Percentiles rank a stretch among this genome's conserved stretches.
These are phyloP conservation scores for Xerocomus amazonicus DNA, from an alignment of 1,284 basidiomycete genomes.

Conservation along the genomic window DNA sequence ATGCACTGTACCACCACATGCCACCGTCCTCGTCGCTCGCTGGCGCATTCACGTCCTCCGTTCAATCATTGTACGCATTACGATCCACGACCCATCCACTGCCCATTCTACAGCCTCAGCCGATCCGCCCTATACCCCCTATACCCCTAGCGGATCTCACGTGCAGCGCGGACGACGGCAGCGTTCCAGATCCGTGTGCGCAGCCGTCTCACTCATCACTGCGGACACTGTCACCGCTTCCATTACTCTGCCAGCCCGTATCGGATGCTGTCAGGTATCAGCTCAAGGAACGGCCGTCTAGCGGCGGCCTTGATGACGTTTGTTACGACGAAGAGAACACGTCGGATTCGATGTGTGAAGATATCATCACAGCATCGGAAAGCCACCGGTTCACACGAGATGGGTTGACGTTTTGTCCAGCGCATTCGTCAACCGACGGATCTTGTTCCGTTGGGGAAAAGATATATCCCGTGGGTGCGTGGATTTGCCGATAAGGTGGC, in stretches of 20 bases:
- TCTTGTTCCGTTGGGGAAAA: conserved; percentile 14
- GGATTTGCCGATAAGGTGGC: conserved; percentile 24
- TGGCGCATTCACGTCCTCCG: conserved; percentile 24
- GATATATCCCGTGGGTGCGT: conserved; percentile 18
- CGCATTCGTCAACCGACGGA: conserved; percentile 10
- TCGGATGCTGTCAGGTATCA: conserved; percentile 33
- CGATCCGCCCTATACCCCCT: conserved; percentile 51
- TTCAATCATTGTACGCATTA: conserved; percentile 10
- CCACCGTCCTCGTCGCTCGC: conserved; percentile 26
- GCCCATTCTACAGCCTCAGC: conserved; percentile 51
- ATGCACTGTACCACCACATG: conserved; percentile 20
- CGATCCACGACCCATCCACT: conserved; percentile 25
- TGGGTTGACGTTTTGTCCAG: conserved; percentile 12
- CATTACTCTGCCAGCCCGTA: conserved; percentile 33
- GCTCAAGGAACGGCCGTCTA: conserved; percentile 13
- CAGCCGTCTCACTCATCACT: background rate
- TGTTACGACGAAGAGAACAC: conserved; percentile 12
- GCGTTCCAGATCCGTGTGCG: background rate
- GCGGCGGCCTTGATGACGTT: conserved; percentile 1
- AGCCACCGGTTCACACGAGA: conserved; percentile 17
- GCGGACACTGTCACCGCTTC: conserved; percentile 29
- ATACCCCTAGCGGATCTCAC: conserved; percentile 48
- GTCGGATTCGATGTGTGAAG: conserved; percentile 19
- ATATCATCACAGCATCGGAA: conserved; percentile 12
- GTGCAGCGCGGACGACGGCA: conserved; percentile 24